Evolutionary conservation across 371 early-diverging fungal genomes (phyloP).

Genomic region (Sporodiniella umbellata): DNA sequence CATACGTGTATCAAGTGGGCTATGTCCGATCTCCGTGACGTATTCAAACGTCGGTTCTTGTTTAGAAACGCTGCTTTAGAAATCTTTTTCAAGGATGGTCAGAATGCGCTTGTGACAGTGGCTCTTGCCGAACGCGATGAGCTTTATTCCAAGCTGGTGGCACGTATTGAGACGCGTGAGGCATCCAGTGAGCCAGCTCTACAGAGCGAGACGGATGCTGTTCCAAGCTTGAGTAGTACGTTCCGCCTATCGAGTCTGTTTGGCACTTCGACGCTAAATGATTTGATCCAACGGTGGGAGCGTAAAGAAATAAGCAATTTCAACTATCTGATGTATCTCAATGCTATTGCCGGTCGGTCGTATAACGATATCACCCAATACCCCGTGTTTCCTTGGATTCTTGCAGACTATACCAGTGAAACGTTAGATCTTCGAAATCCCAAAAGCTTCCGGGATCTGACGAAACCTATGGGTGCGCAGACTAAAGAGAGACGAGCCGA

Average conservation of each 20-base stretch:
- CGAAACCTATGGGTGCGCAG: constrained; percentile 86
- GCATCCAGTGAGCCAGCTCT: constrained; percentile 42
- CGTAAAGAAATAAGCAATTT: constrained; percentile 80
- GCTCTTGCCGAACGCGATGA: constrained; percentile 64
- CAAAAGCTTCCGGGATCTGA: constrained; percentile 73
- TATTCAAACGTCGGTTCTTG: constrained; percentile 66
- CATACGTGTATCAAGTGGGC: constrained; percentile 64
- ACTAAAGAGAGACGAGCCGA: constrained; percentile 59
- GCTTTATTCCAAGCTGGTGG: constrained; percentile 62
- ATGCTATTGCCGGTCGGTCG: constrained; percentile 76
- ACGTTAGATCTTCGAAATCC: constrained; percentile 74
- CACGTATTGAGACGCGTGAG: constrained; percentile 47
- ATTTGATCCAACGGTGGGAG: constrained; percentile 72
- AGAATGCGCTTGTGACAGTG: constrained; percentile 70
- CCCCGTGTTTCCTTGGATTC: constrained; percentile 74
- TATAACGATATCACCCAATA: constrained; percentile 70
- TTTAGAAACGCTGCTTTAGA: constrained; percentile 76
- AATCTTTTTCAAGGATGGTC: constrained; percentile 74
- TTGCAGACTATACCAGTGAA: constrained; percentile 66
- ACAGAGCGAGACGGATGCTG: constrained; percentile 36
- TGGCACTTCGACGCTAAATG: constrained; percentile 64
- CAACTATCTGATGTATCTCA: constrained; percentile 87
- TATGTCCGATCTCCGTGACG: constrained; percentile 68
- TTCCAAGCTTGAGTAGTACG: constrained; percentile 28
- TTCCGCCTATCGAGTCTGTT: constrained; percentile 57